phyloP scores from a whole-genome alignment of 1,139 yeast genomes.

The Scheffersomyces segobiensis region DNA sequence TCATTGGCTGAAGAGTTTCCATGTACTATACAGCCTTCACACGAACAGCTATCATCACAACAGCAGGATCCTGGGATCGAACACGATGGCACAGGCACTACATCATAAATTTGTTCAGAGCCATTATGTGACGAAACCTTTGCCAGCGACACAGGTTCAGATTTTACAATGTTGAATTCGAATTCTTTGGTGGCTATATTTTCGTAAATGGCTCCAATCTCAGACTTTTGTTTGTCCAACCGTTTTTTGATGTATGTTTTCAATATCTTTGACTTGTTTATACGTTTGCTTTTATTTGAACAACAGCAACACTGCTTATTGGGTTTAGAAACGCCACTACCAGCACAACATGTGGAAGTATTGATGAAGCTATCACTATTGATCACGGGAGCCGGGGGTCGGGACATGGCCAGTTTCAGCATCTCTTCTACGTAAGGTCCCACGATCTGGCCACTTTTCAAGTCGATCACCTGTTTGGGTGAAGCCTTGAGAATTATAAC shows the following conservation, averaged over 20 bases:
- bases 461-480: slow-evolving; percentile 52
- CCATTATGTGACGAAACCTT: neutral
- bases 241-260: slow-evolving; percentile 34
- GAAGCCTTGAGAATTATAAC: slow-evolving; percentile 49
- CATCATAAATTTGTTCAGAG: slow-evolving; percentile 17
- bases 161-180: neutral
- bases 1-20: slow-evolving; percentile 22
- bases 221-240: slow-evolving; percentile 8
- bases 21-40: slow-evolving; percentile 52
- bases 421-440: slow-evolving; percentile 37
- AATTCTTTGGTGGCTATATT: neutral
- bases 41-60: slow-evolving; percentile 48
- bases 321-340: slow-evolving; percentile 19
- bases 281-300: slow-evolving; percentile 12
- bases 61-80: slow-evolving; percentile 52
- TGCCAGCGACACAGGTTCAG: neutral
- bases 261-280: slow-evolving; percentile 38
- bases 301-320: slow-evolving; percentile 33
- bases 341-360: slow-evolving; percentile 33
- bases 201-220: neutral
- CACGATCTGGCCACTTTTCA: slow-evolving; percentile 43
- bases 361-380: slow-evolving; percentile 37
- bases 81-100: slow-evolving; percentile 38
- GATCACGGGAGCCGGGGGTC: slow-evolving; percentile 27
- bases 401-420: slow-evolving; percentile 7